Conservation (phyloP, 192 early-diverging fungal species). For the Coemansia umbellata region DNA sequence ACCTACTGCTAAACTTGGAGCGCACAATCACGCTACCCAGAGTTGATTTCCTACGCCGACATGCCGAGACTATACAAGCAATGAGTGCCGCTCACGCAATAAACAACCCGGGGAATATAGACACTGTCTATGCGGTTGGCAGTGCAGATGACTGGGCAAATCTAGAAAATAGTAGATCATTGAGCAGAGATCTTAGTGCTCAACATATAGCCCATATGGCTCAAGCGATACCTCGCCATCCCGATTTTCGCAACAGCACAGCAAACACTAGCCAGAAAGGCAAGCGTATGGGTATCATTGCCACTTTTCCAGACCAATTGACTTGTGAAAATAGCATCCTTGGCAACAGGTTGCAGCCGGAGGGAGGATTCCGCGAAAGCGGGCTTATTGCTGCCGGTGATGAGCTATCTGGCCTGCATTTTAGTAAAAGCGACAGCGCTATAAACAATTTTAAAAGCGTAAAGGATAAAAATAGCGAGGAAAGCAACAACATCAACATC, state of each 20-base stretch:
- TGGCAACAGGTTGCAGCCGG: slow-evolving; percentile 20
- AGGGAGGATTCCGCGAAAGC: neutral
- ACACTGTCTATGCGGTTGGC: slow-evolving; percentile 24
- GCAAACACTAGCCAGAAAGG: neutral
- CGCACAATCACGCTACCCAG: slow-evolving; percentile 28
- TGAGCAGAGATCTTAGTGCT: neutral
- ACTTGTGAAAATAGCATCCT: slow-evolving; percentile 13
- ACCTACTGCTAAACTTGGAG: slow-evolving; percentile 38
- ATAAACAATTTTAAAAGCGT: neutral
- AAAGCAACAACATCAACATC: neutral
- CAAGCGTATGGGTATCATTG: neutral
- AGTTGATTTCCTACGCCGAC: slow-evolving; percentile 33
- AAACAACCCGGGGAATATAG: neutral
- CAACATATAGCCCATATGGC: slow-evolving; percentile 24
- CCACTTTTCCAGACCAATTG: neutral
- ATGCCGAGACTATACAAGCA: slow-evolving; percentile 29
- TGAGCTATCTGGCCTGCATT: neutral
- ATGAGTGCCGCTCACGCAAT: slow-evolving; percentile 5
- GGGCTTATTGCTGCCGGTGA: too few species aligned
- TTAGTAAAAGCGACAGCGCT: neutral
- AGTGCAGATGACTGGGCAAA: neutral
- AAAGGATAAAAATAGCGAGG: too few species aligned
- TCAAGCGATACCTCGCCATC: slow-evolving; percentile 22
- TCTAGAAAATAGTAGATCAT: neutral
- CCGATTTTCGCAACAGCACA: slow-evolving; percentile 6